Conservation (phyloP, 2,329 filamentous ascomycete genomes). For the Calonectria hongkongensis region DNA sequence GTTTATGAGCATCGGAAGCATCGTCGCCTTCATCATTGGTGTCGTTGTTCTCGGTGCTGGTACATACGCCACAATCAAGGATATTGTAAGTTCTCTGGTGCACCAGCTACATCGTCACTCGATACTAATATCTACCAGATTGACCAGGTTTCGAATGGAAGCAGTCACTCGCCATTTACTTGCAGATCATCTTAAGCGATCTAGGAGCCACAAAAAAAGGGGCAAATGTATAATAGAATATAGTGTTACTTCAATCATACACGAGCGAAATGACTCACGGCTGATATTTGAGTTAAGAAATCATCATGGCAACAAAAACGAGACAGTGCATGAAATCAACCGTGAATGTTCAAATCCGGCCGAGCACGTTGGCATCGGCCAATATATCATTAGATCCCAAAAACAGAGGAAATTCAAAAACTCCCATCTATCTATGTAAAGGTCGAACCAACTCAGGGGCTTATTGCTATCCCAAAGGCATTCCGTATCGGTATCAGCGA, state of each 20-base stretch:
- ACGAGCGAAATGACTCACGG: background rate
- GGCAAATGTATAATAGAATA: background rate
- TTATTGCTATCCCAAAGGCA: background rate
- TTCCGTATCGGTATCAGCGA: background rate
- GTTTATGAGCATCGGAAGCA: slow-evolving; percentile 35
- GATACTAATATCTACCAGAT: slow-evolving; percentile 29
- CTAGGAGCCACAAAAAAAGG: background rate
- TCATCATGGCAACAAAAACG: slow-evolving; percentile 4
- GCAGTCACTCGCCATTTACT: slow-evolving; percentile 34
- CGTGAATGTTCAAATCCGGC: slow-evolving; percentile 1
- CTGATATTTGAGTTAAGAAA: slow-evolving; percentile 16
- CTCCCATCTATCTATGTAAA: slow-evolving; percentile 14
- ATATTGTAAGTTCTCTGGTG: slow-evolving; percentile 32
- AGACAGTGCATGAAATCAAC: slow-evolving; percentile 10
- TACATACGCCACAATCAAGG: slow-evolving; percentile 38
- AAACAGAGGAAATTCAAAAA: slow-evolving; percentile 6
- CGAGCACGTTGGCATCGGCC: background rate
- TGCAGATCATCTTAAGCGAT: slow-evolving; percentile 28
- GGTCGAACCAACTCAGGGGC: too few relatives aligned
- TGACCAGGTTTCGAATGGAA: slow-evolving; percentile 32
- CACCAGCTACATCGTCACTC: background rate
- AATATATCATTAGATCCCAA: background rate
- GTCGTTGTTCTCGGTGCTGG: slow-evolving; percentile 35
- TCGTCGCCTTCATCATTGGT: slow-evolving; percentile 36
- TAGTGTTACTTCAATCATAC: slow-evolving; percentile 8